Evolutionary conservation across 495 filamentous ascomycete species (phyloP), one percentile per base, ranked within the genome.

Genomic region (Xylaria longipes): DNA sequence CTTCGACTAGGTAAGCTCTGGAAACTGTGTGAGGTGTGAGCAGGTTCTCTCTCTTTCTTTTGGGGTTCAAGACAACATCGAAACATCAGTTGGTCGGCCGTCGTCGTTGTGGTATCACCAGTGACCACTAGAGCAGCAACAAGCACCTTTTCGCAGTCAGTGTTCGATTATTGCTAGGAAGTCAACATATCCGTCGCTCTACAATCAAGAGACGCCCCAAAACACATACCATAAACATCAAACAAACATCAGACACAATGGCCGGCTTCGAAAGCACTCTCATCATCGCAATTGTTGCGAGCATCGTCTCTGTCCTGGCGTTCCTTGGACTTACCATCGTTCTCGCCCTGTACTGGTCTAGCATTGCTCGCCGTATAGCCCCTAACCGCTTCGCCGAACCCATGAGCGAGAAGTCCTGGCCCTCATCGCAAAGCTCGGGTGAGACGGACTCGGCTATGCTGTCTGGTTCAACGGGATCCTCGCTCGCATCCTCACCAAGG

Each of bases 321-420:
- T 58, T 75, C 57, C 17, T 68, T 9, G 70, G 57, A 5, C 17
- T 79, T 4, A 62, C 73, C 27, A 72, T 74, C n/a, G 72, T 67
- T 29, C 27, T 77, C 58, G 77, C 77, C 29, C 66, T 75, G 0
- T 75, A 77, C 77, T 79, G 77, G 77, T n/a, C 77, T 17, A 74
- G 39, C 50, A 29, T 77, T n/a, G 29, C 72, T 15, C 77, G 72
- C 12, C 72, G 72, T 25, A 63, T 46, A 46, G 65, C 69, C 2
- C 77, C 72, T 43, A 62, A 77, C 60, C 70, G 72, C 33, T 76
- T 68, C 65, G 45, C 43, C 5, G 45, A 68, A 25, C 69, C 72
- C 27, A 65, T 65, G 52, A 74, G 75, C 71, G 75, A 79, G 64
- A 27, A 71, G 17, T 27, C 60, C n/a, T 79, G 77, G 77, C 77